Evolutionary conservation across 768 basidiomycete genomes (phyloP), one percentile per base, ranked within the genome.

Genomic region (Omphalotus guepiniiformis): DNA sequence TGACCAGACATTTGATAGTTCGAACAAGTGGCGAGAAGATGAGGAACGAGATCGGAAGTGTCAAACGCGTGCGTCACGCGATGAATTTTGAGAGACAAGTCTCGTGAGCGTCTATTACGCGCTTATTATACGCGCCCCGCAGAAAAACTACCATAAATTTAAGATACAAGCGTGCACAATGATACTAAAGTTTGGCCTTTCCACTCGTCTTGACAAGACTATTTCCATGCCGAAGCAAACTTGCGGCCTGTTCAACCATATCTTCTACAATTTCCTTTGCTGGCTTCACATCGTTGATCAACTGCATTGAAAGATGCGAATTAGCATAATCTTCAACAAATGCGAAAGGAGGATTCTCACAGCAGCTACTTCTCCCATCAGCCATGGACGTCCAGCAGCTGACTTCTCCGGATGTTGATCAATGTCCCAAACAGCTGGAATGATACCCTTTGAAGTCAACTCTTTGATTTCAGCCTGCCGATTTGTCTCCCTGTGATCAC

Each of bases 331-430:
- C 12, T 18, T n/a, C 7, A 6, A 19, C 15, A 9, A 5, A 34
- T 22, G 6, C 29, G 15, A 12, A 21, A 13, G n/a, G 21, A 11
- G 46, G 19, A 13, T n/a, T 19, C 19, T 38, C 55, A 59, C 58
- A 21, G 75, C 82, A 12, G 88, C 76, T 25, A 93, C 89, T 47
- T 80, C 79, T 41, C 93, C 94, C 71, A 94, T 89, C 39, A 94
- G 73, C 84, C 86, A 94, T 19, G 82, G 65, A 19, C 83, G 70
- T 22, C 75, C 78, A 54, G 79, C 66, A 4, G 85, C 49, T 4
- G 79, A 83, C 62, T 83, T 90, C 61, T 93, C 90, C 4, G 93
- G 90, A 59, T 90, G 85, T 60, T 80, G 77, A 66, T 85, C 73
- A 28, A 93, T 57, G 50, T 94, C 91, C 3, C 77, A 68, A 23